phyloP scores from a whole-genome alignment of 306 rosid species.

The Sesbania bispinosa region DNA sequence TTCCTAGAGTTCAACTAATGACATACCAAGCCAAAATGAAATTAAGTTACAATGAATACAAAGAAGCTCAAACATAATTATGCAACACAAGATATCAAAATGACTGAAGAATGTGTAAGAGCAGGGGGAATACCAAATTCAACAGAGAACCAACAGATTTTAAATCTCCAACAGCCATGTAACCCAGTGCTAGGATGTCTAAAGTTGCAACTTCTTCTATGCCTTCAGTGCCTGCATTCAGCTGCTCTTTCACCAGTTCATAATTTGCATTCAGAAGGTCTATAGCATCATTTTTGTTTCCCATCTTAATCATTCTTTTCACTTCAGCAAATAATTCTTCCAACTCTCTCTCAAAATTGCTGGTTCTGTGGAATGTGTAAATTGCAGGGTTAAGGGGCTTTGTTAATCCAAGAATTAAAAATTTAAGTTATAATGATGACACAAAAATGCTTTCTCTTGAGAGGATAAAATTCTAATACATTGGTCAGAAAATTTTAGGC shows the following conservation, averaged over 20 bases:
- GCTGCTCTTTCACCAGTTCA: conserved; percentile 69
- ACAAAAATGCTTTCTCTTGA: background rate
- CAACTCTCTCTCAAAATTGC: conserved; percentile 56
- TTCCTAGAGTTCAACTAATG: conserved; percentile 11
- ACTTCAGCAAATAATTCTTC: conserved; percentile 77
- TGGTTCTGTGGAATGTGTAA: conserved; percentile 19
- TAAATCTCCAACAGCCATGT: conserved; percentile 72
- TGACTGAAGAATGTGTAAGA: conserved; percentile 2
- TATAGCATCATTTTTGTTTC: conserved; percentile 53
- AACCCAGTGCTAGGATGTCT: conserved; percentile 76
- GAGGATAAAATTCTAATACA: background rate
- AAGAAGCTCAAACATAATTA: background rate
- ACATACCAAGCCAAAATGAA: background rate
- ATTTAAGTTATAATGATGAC: background rate
- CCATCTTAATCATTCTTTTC: conserved; percentile 63
- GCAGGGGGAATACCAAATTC: conserved; percentile 44
- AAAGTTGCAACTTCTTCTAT: conserved; percentile 79
- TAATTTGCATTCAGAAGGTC: conserved; percentile 78
- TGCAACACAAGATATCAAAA: conserved; percentile 14
- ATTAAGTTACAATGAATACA: conserved; percentile 1
- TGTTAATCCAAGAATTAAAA: conserved; percentile 20
- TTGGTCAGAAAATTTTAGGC: background rate
- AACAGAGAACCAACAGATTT: conserved; percentile 51
- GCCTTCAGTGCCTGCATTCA: conserved; percentile 61
- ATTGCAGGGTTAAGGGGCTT: conserved; percentile 27